These are phyloP conservation scores for Primulina eburnea DNA, from an alignment of 257 asterid species.

Conservation along the genomic window DNA sequence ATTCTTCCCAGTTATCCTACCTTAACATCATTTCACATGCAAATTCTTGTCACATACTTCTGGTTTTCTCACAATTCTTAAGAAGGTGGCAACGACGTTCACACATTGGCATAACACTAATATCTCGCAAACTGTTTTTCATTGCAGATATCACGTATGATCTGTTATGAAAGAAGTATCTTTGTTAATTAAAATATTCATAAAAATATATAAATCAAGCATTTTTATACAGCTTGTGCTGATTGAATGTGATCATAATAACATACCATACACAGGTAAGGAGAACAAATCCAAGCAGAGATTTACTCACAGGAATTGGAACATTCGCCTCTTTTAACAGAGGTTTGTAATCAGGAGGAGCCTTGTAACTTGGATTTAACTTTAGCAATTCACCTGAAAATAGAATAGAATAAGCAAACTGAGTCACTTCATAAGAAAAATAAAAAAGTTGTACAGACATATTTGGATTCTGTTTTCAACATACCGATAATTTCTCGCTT, in stretches of 20 bases:
- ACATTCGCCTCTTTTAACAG: conserved; percentile 72
- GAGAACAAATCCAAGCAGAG: conserved; percentile 11
- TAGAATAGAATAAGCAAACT: conserved; percentile 12
- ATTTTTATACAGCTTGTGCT: conserved; percentile 1
- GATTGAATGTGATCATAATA: conserved; percentile 3
- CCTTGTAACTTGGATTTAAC: conserved; percentile 74
- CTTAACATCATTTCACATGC: background rate
- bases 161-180: background rate
- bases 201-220: too few relatives aligned
- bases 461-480: conserved; percentile 23
- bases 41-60: background rate
- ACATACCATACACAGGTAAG: conserved; percentile 7
- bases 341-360: conserved; percentile 84
- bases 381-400: conserved; percentile 74
- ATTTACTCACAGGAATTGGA: conserved; percentile 74
- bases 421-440: conserved; percentile 8
- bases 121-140: background rate
- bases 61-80: background rate
- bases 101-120: background rate
- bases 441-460: conserved; percentile 15
- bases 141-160: background rate
- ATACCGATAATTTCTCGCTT: conserved; percentile 79
- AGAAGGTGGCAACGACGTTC: background rate
- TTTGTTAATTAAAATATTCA: background rate
- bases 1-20: background rate